phyloP scores from a whole-genome alignment of 352 stramenopile species.

The Thalassiosira sp. region DNA sequence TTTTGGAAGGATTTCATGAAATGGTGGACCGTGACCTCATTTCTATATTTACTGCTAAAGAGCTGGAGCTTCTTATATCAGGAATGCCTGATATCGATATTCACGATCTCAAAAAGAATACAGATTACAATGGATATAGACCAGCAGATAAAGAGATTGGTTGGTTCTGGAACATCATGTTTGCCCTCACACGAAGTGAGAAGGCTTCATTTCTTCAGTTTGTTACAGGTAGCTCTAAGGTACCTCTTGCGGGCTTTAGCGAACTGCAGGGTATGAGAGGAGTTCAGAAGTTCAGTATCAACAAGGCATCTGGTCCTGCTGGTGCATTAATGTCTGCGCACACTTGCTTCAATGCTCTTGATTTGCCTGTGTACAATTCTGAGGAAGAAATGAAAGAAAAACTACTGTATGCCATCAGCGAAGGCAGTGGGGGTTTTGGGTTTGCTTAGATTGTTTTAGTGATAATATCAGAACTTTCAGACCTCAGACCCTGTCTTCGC shows the following conservation, averaged over 20 bases:
- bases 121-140: slow-evolving; percentile 92
- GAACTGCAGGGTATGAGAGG: slow-evolving; percentile 98
- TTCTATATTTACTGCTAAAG: slow-evolving; percentile 95
- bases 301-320: slow-evolving; percentile 93
- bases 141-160: slow-evolving; percentile 86
- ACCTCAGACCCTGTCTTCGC: no score
- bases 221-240: slow-evolving; percentile 94
- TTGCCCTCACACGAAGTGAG: slow-evolving; percentile 91
- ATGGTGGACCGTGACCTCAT: slow-evolving; percentile 93
- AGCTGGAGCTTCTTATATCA: slow-evolving; percentile 97
- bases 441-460: slow-evolving; percentile 98
- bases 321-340: slow-evolving; percentile 94
- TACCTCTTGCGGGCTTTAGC: slow-evolving; percentile 97
- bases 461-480: no score
- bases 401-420: slow-evolving; percentile 95
- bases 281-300: slow-evolving; percentile 99
- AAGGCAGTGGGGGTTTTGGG: slow-evolving; percentile 96
- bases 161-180: slow-evolving; percentile 98
- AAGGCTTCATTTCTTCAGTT: slow-evolving; percentile 97
- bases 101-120: slow-evolving; percentile 94
- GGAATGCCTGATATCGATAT: slow-evolving; percentile 97
- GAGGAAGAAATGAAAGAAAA: slow-evolving; percentile 97
- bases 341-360: slow-evolving; percentile 99
- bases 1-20: slow-evolving; percentile 95
- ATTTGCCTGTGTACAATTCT: slow-evolving; percentile 97